Percentiles rank a stretch among this genome's conserved stretches.
Evolutionary conservation across 306 rosid genomes (phyloP).

Genomic region (Rosa lucieae): DNA sequence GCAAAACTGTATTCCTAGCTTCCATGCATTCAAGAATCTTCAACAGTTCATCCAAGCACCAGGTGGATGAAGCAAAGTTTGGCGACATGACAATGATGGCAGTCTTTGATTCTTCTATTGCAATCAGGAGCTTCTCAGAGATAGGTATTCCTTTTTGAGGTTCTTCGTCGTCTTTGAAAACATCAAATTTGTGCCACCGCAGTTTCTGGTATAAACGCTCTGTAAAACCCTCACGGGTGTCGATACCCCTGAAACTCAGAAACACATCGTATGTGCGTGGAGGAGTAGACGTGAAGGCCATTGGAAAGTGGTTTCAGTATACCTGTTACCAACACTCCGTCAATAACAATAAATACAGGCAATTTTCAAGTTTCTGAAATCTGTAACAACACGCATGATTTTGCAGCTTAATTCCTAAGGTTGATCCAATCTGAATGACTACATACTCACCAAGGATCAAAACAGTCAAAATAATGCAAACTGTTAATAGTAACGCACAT

Average conservation of each 20-base stretch:
- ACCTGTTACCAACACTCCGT: no score
- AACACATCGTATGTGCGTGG: neutral
- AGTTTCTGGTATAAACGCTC: neutral
- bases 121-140: neutral
- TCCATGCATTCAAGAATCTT: constrained; percentile 8
- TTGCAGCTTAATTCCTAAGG: no score
- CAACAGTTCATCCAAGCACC: neutral
- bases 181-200: neutral
- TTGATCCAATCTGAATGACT: no score
- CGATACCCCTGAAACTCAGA: neutral
- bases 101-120: neutral
- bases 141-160: neutral
- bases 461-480: neutral
- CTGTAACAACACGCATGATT: no score
- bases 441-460: no score
- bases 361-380: no score
- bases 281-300: neutral
- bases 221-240: neutral
- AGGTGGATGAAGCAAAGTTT: neutral
- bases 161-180: neutral
- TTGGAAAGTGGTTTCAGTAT: no score
- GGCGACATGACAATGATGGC: neutral
- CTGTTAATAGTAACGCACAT: no score
- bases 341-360: no score
- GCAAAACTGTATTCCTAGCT: neutral